Evolutionary conservation across 805 yeast species (phyloP).

Genomic region (Vanderwaltozyma verrucispora): DNA sequence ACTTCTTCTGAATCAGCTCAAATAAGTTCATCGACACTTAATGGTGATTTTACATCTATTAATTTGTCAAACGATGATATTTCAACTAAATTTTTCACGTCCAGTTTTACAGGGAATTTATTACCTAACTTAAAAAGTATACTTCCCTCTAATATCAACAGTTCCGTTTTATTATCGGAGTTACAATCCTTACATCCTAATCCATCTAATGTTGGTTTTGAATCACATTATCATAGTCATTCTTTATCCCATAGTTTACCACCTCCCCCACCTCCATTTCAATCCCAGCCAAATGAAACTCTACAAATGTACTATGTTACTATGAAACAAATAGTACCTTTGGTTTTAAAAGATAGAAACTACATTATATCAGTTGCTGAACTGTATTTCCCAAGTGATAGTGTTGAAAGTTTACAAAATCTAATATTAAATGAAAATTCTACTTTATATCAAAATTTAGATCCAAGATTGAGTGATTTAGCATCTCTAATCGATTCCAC

Average conservation of each 20-base stretch:
- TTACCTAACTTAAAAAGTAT: too few species aligned
- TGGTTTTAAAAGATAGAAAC: constrained; percentile 41
- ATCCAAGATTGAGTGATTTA: constrained; percentile 14
- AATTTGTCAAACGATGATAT: neutral
- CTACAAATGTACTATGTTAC: constrained; percentile 28
- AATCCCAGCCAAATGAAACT: too few species aligned
- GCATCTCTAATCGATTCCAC: constrained; percentile 52
- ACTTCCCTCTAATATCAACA: neutral
- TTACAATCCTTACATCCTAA: neutral
- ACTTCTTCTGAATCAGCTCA: too few species aligned
- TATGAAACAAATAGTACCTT: constrained; percentile 56
- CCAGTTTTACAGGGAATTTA: too few species aligned
- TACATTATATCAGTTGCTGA: constrained; percentile 82
- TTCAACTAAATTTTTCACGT: neutral
- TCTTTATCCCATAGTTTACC: neutral
- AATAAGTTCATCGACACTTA: too few species aligned
- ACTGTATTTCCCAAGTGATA: constrained; percentile 59
- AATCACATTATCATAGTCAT: neutral
- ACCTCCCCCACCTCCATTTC: neutral
- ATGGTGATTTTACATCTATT: too few species aligned
- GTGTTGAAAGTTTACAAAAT: constrained; percentile 40
- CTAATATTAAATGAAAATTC: constrained; percentile 44
- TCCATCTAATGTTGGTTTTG: neutral
- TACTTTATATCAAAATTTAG: constrained; percentile 48
- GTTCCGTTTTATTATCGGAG: neutral